Conservation (phyloP, 768 basidiomycete genomes). For the Termitomyces heimii region DNA sequence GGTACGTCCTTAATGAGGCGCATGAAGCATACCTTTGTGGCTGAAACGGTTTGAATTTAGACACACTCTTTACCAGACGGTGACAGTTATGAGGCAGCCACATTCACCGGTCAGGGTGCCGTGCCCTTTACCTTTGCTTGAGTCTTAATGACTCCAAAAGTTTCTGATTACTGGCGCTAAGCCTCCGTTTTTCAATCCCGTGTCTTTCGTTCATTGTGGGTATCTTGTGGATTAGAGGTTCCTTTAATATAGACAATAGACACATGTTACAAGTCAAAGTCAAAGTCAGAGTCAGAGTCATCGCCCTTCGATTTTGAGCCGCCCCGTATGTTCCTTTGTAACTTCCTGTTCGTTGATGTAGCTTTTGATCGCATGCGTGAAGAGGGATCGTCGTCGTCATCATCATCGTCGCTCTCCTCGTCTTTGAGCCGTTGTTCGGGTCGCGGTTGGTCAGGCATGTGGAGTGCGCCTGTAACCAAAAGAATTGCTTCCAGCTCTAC, state of each 20-base stretch:
- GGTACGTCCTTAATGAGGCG: constrained; percentile 1
- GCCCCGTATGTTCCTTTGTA: constrained; percentile 50
- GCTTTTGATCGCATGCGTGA: constrained; percentile 52
- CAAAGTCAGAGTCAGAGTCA: constrained; percentile 76
- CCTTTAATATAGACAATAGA: neutral
- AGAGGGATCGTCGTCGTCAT: constrained; percentile 43
- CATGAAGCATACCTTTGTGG: neutral
- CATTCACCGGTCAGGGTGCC: constrained; percentile 11
- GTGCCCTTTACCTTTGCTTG: neutral
- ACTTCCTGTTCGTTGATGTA: constrained; percentile 47
- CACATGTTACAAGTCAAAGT: constrained; percentile 53
- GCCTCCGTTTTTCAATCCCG: neutral
- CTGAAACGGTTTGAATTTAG: neutral
- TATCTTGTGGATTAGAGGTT: neutral
- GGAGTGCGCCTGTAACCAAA: constrained; percentile 58
- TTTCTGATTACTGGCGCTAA: neutral
- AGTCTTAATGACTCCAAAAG: neutral
- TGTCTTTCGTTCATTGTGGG: neutral
- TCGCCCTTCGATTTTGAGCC: constrained; percentile 25
- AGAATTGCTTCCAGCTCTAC: constrained; percentile 70
- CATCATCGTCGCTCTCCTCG: constrained; percentile 37
- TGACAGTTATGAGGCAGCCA: constrained; percentile 11
- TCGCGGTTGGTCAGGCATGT: constrained; percentile 44
- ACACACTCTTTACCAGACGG: constrained; percentile 11
- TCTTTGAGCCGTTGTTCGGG: constrained; percentile 22